Evolutionary conservation across 495 filamentous ascomycete species (phyloP).

Genomic region (Cryomyces minteri): DNA sequence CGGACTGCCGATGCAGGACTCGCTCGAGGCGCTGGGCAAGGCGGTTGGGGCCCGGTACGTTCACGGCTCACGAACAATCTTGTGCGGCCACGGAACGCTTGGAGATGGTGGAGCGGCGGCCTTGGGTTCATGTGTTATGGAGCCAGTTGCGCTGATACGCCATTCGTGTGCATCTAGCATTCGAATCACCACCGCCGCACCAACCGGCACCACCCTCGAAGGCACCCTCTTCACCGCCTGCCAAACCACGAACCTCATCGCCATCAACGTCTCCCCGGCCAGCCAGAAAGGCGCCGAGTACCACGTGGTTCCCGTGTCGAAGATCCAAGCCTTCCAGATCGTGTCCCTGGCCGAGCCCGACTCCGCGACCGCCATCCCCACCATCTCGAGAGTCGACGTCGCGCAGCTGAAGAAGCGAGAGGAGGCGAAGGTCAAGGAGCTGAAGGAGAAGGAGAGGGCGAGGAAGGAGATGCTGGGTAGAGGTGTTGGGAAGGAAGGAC

Average conservation of each 20-base stretch:
- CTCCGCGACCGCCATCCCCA: slow-evolving; percentile 1
- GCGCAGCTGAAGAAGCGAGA: slow-evolving; percentile 7
- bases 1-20: slow-evolving; percentile 8
- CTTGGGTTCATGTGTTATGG: no score
- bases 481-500: slow-evolving; percentile 44
- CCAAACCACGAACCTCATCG: slow-evolving; percentile 45
- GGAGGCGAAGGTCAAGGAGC: slow-evolving; percentile 24
- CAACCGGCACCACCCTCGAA: slow-evolving; percentile 31
- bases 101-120: no score
- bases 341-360: slow-evolving; percentile 19
- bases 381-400: slow-evolving; percentile 3
- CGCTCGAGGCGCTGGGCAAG: slow-evolving; percentile 17
- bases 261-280: slow-evolving; percentile 32
- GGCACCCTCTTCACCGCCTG: slow-evolving; percentile 50
- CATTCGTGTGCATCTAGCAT: slow-evolving; percentile 26
- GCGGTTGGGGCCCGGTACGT: slow-evolving; percentile 21
- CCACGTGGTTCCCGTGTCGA: slow-evolving; percentile 43
- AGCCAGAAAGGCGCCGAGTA: slow-evolving; percentile 33
- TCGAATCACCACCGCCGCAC: slow-evolving; percentile 36
- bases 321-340: slow-evolving; percentile 40
- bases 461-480: slow-evolving; percentile 35
- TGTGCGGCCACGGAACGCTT: no score
- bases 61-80: background rate
- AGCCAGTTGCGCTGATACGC: background rate
- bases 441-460: slow-evolving; percentile 36